A percentile compares a stretch with the other conserved stretches of the same genome.
Evolutionary conservation across 805 yeast species (phyloP).

Genomic region (Wickerhamomyces mucosus): DNA sequence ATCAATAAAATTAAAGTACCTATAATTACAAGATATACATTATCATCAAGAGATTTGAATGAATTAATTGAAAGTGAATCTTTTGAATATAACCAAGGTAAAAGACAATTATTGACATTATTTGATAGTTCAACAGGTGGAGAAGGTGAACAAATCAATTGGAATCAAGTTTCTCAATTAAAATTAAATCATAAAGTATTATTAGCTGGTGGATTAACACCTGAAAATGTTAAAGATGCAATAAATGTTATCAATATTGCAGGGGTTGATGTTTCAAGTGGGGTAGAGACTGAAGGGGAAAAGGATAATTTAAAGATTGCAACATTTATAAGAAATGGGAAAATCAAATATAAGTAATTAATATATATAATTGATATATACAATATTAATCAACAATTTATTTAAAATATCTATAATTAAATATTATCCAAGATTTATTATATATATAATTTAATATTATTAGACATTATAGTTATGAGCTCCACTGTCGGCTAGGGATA

Average conservation of each 20-base stretch:
- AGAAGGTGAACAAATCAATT: conserved; percentile 72
- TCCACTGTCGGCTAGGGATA: no score
- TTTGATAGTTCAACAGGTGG: conserved; percentile 91
- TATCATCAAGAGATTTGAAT: conserved; percentile 27
- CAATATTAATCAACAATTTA: no score
- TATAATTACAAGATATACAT: conserved; percentile 64
- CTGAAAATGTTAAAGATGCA: conserved; percentile 60
- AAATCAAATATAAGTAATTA: conserved; percentile 5
- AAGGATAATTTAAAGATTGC: conserved; percentile 62
- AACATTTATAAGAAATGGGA: conserved; percentile 47
- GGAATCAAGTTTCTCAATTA: conserved; percentile 44
- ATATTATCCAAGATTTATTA: no score
- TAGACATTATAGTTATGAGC: no score
- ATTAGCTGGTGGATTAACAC: conserved; percentile 85
- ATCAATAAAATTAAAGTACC: conserved; percentile 34
- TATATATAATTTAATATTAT: no score
- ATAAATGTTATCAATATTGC: conserved; percentile 42
- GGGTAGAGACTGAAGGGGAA: conserved; percentile 72
- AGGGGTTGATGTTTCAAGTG: conserved; percentile 94
- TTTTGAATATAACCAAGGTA: conserved; percentile 15
- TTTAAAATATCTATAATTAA: no score
- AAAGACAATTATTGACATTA: conserved; percentile 44
- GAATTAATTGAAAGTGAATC: background rate
- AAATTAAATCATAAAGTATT: conserved; percentile 33
- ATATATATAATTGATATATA: background rate